Base-by-base conservation (phyloP, 2,329 filamentous ascomycete genomes). In the Fusarium udum region DNA sequence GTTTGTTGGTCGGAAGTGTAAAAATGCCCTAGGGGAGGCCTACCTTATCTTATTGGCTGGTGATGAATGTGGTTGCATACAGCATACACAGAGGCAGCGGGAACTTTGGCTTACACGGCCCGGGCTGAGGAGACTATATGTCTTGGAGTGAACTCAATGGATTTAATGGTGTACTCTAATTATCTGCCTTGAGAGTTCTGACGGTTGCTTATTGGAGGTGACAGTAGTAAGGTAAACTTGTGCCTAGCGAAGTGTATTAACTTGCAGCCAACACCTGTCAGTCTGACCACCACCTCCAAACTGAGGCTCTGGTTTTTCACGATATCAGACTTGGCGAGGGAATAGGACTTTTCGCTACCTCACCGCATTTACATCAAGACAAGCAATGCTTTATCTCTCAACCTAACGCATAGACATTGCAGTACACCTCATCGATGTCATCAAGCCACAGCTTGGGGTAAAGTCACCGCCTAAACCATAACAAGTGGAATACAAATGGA, bases 1-100 rank as follows among this genome's bases (percentile, higher is more conserved):
- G 51, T 45, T 22, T 52, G 71, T 68, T 73, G 71, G 67, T 69
- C 43, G 49, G 72, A 74, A 74, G 64, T 74, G 64, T 72, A 74
- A 64, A 31, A 74, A 69, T 52, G 28, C 8, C 52, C 71, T 74
- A 74, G 31, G 36, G 71, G 71, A 74, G 68, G 68, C 71, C 67
- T 40, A 45, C 71, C 64, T 37, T 28, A 26, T 49, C n/a, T 34
- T 22, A 74, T 74, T 74, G 71, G 72, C 24, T 36, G 40, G 16
- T 24, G 32, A 46, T 28, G 16, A 58, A 63, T 52, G 46, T 66
- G 71, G 68, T 60, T 69, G 68, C 61, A 72, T 63, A 20, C 43
- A 45, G 20, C 24, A 26, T 13, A 46, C 57, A 37, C 3, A 37
- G 43, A 60, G 51, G 48, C 45, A 53, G 14, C 34, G 52, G 63